Evolutionary conservation across 179 eudicot genomes (phyloP).

Genomic region (Nepenthes alata): DNA sequence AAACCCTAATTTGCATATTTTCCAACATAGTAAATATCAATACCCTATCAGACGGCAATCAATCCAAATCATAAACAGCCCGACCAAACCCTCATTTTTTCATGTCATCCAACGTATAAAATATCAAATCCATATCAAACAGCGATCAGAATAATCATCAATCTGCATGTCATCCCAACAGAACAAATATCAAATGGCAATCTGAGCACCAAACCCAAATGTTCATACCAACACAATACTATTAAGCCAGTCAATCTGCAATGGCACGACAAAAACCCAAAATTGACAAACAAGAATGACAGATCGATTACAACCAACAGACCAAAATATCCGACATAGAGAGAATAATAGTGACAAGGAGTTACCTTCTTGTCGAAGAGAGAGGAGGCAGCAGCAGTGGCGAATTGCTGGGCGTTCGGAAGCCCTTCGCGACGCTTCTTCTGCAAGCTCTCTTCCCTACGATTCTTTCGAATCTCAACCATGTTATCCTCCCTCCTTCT

Average conservation of each 20-base stretch:
- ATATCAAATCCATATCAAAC: no score
- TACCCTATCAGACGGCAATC: no score
- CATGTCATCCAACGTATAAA: no score
- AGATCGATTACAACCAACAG: background rate
- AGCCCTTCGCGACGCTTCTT: constrained; percentile 23
- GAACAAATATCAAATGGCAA: no score
- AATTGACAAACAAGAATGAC: background rate
- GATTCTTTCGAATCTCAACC: constrained; percentile 25
- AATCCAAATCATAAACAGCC: background rate
- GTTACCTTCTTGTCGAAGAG: constrained; percentile 18
- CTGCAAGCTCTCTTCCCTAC: constrained; percentile 23
- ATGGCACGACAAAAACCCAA: no score
- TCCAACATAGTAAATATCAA: no score
- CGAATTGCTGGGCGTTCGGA: background rate
- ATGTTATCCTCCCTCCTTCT: constrained; percentile 19
- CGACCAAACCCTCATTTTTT: background rate
- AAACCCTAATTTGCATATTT: no score
- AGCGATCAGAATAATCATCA: no score
- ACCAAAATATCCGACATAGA: background rate
- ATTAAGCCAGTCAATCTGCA: no score
- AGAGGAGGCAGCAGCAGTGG: background rate
- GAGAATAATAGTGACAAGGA: background rate
- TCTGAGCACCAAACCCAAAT: no score
- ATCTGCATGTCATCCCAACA: no score
- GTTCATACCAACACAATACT: no score